Evolutionary conservation across 202 grass and related monocot genomes (phyloP).

Genomic region (Musa balbisiana): DNA sequence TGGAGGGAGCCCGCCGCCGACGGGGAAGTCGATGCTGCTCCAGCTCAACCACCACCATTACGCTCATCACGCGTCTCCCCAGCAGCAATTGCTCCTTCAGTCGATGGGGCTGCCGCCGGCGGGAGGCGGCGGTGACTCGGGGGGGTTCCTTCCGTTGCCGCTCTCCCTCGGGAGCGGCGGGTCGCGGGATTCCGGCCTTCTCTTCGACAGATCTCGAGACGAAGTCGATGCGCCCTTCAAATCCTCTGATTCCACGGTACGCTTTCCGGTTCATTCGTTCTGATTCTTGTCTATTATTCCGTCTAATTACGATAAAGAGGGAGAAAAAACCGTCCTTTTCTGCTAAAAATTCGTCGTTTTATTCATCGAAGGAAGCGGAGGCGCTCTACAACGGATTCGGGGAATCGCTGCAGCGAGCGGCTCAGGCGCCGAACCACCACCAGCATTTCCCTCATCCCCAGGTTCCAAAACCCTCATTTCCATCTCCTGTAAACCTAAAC

Average conservation of each 20-base stretch:
- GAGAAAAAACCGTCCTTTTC: background rate
- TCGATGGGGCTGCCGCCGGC: slow-evolving; percentile 34
- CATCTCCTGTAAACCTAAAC: background rate
- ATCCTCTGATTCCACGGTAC: slow-evolving; percentile 45
- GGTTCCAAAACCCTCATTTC: slow-evolving; percentile 12
- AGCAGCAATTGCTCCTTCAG: slow-evolving; percentile 31
- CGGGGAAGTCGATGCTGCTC: slow-evolving; percentile 44
- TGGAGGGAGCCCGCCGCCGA: slow-evolving; percentile 14
- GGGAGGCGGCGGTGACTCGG: background rate
- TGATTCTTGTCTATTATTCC: background rate
- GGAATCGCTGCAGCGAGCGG: slow-evolving; percentile 30
- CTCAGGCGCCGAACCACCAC: slow-evolving; percentile 21
- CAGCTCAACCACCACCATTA: slow-evolving; percentile 28
- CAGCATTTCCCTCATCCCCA: slow-evolving; percentile 52
- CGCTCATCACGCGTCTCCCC: background rate
- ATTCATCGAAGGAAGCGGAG: slow-evolving; percentile 33
- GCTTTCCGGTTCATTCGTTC: slow-evolving; percentile 3
- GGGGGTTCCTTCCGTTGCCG: slow-evolving; percentile 7
- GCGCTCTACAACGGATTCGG: slow-evolving; percentile 33
- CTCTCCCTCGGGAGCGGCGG: slow-evolving; percentile 37
- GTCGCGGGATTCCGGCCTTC: background rate
- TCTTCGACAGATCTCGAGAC: slow-evolving; percentile 16
- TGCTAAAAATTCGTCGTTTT: slow-evolving; percentile 6
- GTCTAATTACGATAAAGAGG: background rate
- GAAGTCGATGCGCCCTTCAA: slow-evolving; percentile 54